phyloP scores from a whole-genome alignment of 768 basidiomycete genomes.

The Podaxis sp. region DNA sequence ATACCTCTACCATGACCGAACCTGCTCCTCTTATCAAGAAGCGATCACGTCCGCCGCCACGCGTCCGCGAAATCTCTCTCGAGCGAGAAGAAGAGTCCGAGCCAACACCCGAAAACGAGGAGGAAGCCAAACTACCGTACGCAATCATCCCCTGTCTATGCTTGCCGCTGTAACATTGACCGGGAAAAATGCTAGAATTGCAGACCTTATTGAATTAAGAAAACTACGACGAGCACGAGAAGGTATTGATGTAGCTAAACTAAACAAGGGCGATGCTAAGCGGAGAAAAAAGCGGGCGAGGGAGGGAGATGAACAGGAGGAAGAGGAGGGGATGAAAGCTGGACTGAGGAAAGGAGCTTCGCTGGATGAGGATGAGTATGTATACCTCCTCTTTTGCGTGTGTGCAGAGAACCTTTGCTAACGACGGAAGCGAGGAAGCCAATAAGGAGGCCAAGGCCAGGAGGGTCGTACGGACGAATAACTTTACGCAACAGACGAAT shows the following conservation, averaged over 20 bases:
- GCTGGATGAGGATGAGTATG: conserved; percentile 64
- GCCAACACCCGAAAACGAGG: conserved; percentile 32
- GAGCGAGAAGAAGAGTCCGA: conserved; percentile 38
- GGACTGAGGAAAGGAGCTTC: conserved; percentile 56
- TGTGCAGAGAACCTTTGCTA: background rate
- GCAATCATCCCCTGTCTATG: conserved; percentile 22
- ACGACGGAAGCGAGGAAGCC: conserved; percentile 50
- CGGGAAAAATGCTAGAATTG: conserved; percentile 46
- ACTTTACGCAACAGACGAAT: conserved; percentile 98
- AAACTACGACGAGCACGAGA: conserved; percentile 70
- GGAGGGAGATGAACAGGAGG: conserved; percentile 43
- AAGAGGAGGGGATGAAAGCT: conserved; percentile 27
- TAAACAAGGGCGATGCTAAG: conserved; percentile 81
- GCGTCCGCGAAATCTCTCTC: conserved; percentile 50
- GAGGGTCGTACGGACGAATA: conserved; percentile 77
- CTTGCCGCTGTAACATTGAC: background rate
- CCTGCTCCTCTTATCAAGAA: conserved; percentile 62
- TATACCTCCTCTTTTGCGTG: conserved; percentile 16
- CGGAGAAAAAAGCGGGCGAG: conserved; percentile 61
- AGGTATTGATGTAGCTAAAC: conserved; percentile 83
- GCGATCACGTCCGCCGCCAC: conserved; percentile 65
- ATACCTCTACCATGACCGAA: conserved; percentile 13
- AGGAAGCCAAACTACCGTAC: conserved; percentile 51
- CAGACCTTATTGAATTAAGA: conserved; percentile 83
- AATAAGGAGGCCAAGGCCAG: conserved; percentile 72